Percentiles rank a stretch among this genome's conserved stretches.
Evolutionary conservation across 345 rosid genomes (phyloP).

Genomic region (Camelina neglecta): DNA sequence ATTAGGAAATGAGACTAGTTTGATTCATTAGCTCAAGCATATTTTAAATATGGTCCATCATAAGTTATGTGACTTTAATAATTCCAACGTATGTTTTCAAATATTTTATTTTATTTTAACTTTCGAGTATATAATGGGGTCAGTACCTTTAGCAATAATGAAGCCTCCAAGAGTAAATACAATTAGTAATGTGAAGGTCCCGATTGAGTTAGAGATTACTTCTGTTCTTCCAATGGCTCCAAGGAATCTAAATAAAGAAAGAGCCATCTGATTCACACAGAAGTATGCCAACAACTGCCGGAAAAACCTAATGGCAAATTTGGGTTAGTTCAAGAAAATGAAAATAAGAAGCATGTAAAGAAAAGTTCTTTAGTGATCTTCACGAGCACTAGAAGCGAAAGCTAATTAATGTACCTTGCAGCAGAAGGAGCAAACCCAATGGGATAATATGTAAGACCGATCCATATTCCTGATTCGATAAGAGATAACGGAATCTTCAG

Average conservation of each 20-base stretch:
- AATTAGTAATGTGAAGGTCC: constrained; percentile 68
- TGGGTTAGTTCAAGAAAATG: constrained; percentile 28
- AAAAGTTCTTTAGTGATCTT: background rate
- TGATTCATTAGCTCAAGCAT: too few relatives aligned
- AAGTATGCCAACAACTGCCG: constrained; percentile 73
- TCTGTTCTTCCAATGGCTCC: constrained; percentile 86
- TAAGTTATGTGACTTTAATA: too few relatives aligned
- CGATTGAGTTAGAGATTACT: constrained; percentile 70
- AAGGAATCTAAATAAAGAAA: constrained; percentile 81
- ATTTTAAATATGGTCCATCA: too few relatives aligned
- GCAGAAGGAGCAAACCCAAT: constrained; percentile 70
- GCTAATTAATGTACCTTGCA: constrained; percentile 47
- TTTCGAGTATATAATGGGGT: too few relatives aligned
- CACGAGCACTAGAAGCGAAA: background rate
- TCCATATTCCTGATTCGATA: constrained; percentile 67
- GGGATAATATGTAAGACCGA: constrained; percentile 60
- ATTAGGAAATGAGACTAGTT: background rate
- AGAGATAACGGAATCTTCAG: constrained; percentile 66
- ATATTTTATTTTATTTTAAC: too few relatives aligned
- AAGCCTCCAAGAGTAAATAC: constrained; percentile 88
- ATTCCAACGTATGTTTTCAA: too few relatives aligned
- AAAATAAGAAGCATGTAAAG: background rate
- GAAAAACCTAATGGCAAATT: constrained; percentile 60
- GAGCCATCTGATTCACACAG: constrained; percentile 81
- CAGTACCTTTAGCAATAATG: constrained; percentile 68